A percentile compares a stretch with the other conserved stretches of the same genome.
Evolutionary conservation across 1,139 yeast genomes (phyloP).

Genomic region (Williopsis jadinii): DNA sequence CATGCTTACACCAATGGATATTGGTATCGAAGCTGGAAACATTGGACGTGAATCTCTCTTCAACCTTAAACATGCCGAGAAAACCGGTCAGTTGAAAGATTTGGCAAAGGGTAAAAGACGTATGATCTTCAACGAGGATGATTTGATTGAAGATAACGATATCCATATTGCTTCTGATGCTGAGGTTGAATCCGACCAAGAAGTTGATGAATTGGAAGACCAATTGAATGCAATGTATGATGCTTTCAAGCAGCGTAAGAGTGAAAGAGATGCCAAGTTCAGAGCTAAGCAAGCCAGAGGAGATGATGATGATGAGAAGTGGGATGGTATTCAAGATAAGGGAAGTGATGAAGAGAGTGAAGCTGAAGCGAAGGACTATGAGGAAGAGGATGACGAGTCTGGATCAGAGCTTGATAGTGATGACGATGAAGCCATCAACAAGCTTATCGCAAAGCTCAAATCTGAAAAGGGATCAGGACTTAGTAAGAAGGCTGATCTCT

Average conservation of each 20-base stretch:
- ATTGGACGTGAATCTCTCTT: conserved; percentile 76
- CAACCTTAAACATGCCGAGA: conserved; percentile 75
- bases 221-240: conserved; percentile 80
- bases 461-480: conserved; percentile 44
- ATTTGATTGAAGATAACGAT: conserved; percentile 48
- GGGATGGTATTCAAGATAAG: conserved; percentile 73
- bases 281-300: conserved; percentile 80
- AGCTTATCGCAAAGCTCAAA: conserved; percentile 51
- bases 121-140: conserved; percentile 60
- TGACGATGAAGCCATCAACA: conserved; percentile 68
- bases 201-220: conserved; percentile 66
- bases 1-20: conserved; percentile 88
- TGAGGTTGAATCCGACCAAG: conserved; percentile 50
- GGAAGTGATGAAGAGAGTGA: conserved; percentile 32
- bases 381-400: conserved; percentile 33
- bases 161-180: conserved; percentile 37
- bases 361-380: conserved; percentile 27
- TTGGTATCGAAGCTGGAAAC: conserved; percentile 90
- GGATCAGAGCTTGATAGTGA: conserved; percentile 45
- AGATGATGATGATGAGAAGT: conserved; percentile 69
- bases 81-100: conserved; percentile 71
- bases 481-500: conserved; percentile 64
- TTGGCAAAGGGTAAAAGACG: conserved; percentile 77
- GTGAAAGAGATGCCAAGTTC: conserved; percentile 74
- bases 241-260: conserved; percentile 61